Evolutionary conservation across 2,329 filamentous ascomycete species (phyloP), one percentile per base, ranked within the genome.

Genomic region (Alternaria arbusti): DNA sequence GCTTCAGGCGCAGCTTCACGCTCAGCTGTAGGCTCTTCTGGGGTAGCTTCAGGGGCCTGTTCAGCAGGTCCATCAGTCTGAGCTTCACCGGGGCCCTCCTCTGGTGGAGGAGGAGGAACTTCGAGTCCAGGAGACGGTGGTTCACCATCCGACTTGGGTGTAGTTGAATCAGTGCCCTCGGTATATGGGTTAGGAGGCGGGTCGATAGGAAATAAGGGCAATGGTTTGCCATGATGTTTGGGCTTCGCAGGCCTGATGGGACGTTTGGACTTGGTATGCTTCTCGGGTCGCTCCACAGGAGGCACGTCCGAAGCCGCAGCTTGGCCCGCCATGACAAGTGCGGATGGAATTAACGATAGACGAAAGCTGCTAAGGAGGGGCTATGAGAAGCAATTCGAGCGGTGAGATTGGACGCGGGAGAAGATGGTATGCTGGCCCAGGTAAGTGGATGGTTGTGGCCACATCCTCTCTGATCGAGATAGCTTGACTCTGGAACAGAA

Each of bases 1-100:
- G 30, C 15, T 28, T 43, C 49, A 46, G 50, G 47, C 12, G 25
- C 46, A 9, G 23, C 32, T 40, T 59, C 54, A 15, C 61, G 59
- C 46, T 63, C 45, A 23, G 57, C 26, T 28, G 46, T 54, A 17
- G 58, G 55, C 32, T 62, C 54, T 23, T 62, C 45, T 32, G 57
- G 26, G 28, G 43, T 47, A 26, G 61, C 26, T 30, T 62, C 62
- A 30, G 51, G 54, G 23, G 26, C 30, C n/a, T 46, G 25, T 17
- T 63, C 54, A 32, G 61, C 45, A 43, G 59, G 60, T 32, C 59
- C 49, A 40, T 62, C 44, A 30, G 65, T 47, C 40, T 51, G 40
- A 23, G 12, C 10, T 28, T 47, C 17, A 20, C 15, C 43, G 11
- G 43, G 6, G 17, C 26, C 40, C 23, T 55, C 50, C 13, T 52